A percentile compares a stretch with the other conserved stretches of the same genome.
Conservation (phyloP, 2,329 filamentous ascomycete species). For the Triangularia setosa region DNA sequence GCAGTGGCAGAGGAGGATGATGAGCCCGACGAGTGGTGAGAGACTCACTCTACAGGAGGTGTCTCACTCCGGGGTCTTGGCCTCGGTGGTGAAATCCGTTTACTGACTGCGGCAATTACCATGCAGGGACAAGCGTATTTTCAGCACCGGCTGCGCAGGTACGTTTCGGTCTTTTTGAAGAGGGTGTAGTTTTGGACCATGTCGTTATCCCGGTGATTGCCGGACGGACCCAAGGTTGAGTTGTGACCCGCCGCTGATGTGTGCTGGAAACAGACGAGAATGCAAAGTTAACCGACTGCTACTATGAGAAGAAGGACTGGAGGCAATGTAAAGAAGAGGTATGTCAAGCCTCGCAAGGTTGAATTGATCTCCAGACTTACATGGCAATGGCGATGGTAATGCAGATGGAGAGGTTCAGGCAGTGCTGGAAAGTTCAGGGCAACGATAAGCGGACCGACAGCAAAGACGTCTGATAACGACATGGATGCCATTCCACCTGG, state of each 20-base stretch:
- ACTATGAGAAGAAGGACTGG: constrained; percentile 96
- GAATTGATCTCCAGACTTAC: background rate
- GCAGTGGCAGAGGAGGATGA: constrained; percentile 56
- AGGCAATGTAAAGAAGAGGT: constrained; percentile 83
- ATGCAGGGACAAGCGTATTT: constrained; percentile 91
- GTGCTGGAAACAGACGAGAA: constrained; percentile 69
- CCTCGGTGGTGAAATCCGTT: constrained; percentile 6
- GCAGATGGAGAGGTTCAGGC: constrained; percentile 84
- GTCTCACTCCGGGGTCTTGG: background rate
- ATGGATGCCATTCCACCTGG: too few species aligned
- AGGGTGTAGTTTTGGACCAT: background rate
- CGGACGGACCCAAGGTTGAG: background rate
- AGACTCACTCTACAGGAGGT: background rate
- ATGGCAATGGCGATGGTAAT: constrained; percentile 8
- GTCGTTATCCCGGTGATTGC: constrained; percentile 8
- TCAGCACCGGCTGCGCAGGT: constrained; percentile 93
- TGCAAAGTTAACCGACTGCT: constrained; percentile 87
- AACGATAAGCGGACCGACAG: constrained; percentile 79
- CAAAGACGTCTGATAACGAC: constrained; percentile 54
- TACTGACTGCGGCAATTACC: constrained; percentile 23
- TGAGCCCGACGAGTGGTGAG: constrained; percentile 93
- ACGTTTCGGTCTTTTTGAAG: constrained; percentile 27
- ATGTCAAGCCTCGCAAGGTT: constrained; percentile 1
- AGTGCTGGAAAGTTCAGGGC: constrained; percentile 87
- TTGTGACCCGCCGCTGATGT: constrained; percentile 4